Percentiles rank a stretch among this genome's conserved stretches.
These are phyloP conservation scores for Aphanomyces stellatus DNA, from an alignment of 352 stramenopile species.

Conservation along the genomic window DNA sequence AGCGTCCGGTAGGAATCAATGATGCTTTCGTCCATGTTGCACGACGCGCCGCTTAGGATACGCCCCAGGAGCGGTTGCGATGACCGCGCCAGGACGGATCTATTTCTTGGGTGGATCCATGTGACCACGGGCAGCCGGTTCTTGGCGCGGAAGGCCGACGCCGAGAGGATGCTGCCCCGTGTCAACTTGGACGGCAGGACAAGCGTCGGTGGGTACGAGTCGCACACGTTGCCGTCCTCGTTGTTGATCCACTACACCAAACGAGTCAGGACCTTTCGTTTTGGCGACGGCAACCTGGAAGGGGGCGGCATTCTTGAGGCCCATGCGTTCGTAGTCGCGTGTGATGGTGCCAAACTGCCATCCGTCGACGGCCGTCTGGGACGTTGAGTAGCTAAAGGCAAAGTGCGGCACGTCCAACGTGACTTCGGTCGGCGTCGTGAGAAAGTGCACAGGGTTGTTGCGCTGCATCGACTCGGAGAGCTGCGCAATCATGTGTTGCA, in stretches of 20 bases:
- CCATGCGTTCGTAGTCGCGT: slow-evolving; percentile 69
- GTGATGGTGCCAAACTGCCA: slow-evolving; percentile 73
- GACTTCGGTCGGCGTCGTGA: slow-evolving; percentile 22
- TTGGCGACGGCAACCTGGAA: slow-evolving; percentile 37
- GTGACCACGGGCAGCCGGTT: slow-evolving; percentile 81
- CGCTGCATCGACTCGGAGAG: slow-evolving; percentile 51
- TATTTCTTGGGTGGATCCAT: slow-evolving; percentile 69
- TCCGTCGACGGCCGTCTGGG: slow-evolving; percentile 34
- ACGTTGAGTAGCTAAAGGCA: slow-evolving; percentile 53
- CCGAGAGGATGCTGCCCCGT: slow-evolving; percentile 51
- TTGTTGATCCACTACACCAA: slow-evolving; percentile 79
- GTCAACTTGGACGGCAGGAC: slow-evolving; percentile 65
- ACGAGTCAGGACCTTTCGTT: background rate
- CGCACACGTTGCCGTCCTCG: slow-evolving; percentile 66
- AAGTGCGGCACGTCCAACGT: slow-evolving; percentile 30
- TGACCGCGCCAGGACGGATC: slow-evolving; percentile 72
- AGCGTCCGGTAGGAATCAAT: background rate
- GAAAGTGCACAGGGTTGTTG: slow-evolving; percentile 23
- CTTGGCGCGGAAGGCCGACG: slow-evolving; percentile 77
- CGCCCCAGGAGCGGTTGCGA: slow-evolving; percentile 73
- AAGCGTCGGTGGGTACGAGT: slow-evolving; percentile 73
- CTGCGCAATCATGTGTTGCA: slow-evolving; percentile 42
- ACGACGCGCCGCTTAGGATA: slow-evolving; percentile 52
- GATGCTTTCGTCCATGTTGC: slow-evolving; percentile 13
- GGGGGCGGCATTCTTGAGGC: slow-evolving; percentile 41